These are phyloP conservation scores for Diplodia mutila DNA, from an alignment of 2,329 filamentous ascomycete species.

Conservation along the genomic window DNA sequence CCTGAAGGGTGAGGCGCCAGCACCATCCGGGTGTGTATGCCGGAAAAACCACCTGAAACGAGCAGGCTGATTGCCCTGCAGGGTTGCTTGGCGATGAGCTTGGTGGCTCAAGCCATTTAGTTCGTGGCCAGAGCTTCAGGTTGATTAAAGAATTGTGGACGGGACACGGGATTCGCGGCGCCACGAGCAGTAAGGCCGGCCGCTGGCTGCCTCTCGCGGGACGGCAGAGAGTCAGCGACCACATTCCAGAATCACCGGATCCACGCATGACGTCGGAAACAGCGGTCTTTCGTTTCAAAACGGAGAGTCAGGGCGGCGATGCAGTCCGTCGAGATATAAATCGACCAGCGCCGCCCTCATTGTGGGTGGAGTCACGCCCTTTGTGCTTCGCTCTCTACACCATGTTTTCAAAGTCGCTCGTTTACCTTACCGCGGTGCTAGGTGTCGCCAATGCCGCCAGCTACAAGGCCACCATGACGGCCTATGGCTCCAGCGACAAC, in stretches of 20 bases:
- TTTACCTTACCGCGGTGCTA: constrained; percentile 11
- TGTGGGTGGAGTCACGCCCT: background rate
- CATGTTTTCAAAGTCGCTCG: constrained; percentile 15
- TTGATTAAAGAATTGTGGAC: constrained; percentile 13
- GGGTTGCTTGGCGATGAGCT: background rate
- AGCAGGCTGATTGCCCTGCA: background rate
- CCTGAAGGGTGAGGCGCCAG: background rate
- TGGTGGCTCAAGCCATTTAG: background rate
- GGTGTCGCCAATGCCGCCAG: constrained; percentile 10
- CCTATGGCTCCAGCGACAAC: constrained; percentile 28
- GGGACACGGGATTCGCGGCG: background rate
- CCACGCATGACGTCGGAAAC: constrained; percentile 3
- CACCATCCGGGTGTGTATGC: background rate
- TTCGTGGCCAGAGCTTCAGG: background rate
- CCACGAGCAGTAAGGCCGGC: background rate
- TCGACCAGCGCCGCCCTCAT: background rate
- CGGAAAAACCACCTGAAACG: constrained; percentile 15
- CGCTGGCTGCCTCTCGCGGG: background rate
- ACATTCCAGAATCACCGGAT: background rate
- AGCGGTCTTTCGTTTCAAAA: background rate
- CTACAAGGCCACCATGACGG: constrained; percentile 28
- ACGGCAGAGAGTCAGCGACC: background rate
- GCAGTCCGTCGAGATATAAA: background rate
- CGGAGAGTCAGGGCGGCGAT: background rate
- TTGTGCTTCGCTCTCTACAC: background rate